Base-by-base conservation (phyloP, 2,329 filamentous ascomycete species). In the Cladosporium velox region DNA sequence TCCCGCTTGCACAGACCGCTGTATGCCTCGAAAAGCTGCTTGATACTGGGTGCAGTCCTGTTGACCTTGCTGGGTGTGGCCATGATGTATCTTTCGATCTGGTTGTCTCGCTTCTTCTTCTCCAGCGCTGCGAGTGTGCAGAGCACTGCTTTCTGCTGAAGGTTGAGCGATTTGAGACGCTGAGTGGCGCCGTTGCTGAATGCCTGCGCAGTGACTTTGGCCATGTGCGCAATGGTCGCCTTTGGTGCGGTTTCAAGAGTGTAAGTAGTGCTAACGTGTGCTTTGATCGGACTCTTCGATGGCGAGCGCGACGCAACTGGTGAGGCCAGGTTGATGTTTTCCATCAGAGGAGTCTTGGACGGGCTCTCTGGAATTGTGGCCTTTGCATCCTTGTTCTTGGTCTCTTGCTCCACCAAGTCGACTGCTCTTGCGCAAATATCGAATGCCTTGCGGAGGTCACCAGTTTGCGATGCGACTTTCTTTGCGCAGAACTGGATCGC, bases 91-190 rank as follows among this genome's bases (percentile, higher is more conserved):
- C 69, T 67, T 57, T 74, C 70, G 59, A 75, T 60, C 59, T 76
- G 74, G 1, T 75, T 73, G n/a, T 76, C 81, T 59, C 87, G 84
- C 70, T 87, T 90, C 69, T 88, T 88, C 72, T 90, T 91, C 77
- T 97, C 93, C n/a, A 95, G 87, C 2, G 92, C 92, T 47, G 94
- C 85, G 15, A 99, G 84, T 0, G 94, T 88, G 80, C 95, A 99
- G 11, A 99, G 84, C 0, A 94, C 93, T 4, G 94, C 95, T 78
- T 97, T 98, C 78, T 99, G 95, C 76, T 99, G 96, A 2, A 99
- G 85, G 76, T 98, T 99, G 65, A 99, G 86, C 4, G 89, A 88
- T 77, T 91, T 90, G 15, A 99, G 87, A 66, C 95, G 88, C 72
- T 97, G 92, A 14, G 85, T 87, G 1, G 93, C 91, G 41, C 93